These are phyloP conservation scores for Parietichytrium sp. DNA, from an alignment of 108 stramenopile genomes.

Conservation along the genomic window DNA sequence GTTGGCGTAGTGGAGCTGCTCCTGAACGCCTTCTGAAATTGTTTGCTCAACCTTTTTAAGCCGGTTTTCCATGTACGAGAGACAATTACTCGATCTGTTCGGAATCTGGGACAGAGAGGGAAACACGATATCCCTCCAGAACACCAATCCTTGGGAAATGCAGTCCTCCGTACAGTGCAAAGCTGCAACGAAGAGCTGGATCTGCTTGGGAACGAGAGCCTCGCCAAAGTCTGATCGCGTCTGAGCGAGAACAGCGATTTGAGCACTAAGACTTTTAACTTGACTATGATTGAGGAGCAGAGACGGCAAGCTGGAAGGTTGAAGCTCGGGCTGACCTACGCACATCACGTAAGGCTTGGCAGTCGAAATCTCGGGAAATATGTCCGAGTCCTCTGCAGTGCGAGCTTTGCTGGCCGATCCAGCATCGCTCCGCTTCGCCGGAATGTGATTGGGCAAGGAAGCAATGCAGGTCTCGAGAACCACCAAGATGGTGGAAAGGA, in stretches of 20 bases:
- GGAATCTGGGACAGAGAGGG: slow-evolving; percentile 12
- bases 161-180: background rate
- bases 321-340: too few relatives aligned
- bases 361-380: too few relatives aligned
- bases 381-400: too few relatives aligned
- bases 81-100: background rate
- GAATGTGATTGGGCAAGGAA: background rate
- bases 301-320: too few relatives aligned
- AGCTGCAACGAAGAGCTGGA: too few relatives aligned
- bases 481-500: background rate
- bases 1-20: background rate
- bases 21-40: background rate
- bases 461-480: background rate
- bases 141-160: background rate
- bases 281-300: too few relatives aligned
- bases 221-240: too few relatives aligned
- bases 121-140: slow-evolving; percentile 19
- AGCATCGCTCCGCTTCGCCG: background rate
- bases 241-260: too few relatives aligned
- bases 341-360: too few relatives aligned
- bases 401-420: too few relatives aligned
- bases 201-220: too few relatives aligned
- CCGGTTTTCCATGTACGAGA: background rate
- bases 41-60: background rate
- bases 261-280: too few relatives aligned